Percentiles rank a stretch among this genome's conserved stretches.
Conservation (phyloP, 306 rosid species). For the Citrullus colocynthis region DNA sequence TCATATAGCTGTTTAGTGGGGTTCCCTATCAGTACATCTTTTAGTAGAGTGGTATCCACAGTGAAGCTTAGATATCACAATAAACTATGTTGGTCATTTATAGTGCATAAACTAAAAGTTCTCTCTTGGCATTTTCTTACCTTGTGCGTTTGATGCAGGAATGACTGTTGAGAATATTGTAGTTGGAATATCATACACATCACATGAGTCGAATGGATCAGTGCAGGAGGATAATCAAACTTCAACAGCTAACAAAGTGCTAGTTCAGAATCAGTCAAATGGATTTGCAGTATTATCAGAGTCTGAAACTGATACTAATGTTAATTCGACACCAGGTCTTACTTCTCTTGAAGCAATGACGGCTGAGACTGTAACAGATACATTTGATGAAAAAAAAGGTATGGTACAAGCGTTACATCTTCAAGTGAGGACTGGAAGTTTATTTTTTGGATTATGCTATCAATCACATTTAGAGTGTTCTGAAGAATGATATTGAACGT, state of each 20-base stretch:
- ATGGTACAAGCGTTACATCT: not conserved
- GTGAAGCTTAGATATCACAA: not conserved
- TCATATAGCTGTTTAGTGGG: no score
- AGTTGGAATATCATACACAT: constrained; percentile 4
- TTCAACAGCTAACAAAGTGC: not conserved
- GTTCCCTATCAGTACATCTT: not conserved
- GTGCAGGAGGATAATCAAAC: not conserved
- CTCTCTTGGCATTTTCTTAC: not conserved
- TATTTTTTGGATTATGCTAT: not conserved
- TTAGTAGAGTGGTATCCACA: not conserved
- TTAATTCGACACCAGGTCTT: not conserved
- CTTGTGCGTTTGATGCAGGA: not conserved
- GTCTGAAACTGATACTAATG: not conserved
- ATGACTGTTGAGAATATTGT: not conserved
- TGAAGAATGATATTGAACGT: not conserved
- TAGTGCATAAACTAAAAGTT: not conserved
- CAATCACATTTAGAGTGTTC: not conserved
- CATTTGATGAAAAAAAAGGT: not conserved
- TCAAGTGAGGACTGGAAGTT: not conserved
- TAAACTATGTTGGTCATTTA: not conserved
- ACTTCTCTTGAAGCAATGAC: not conserved
- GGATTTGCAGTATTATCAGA: not conserved
- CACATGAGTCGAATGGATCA: constrained; percentile 5
- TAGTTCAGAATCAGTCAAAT: not conserved
- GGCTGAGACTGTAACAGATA: not conserved